A percentile compares a stretch with the other conserved stretches of the same genome.
phyloP scores from a whole-genome alignment of 352 stramenopile species.

The Peronospora destructor region DNA sequence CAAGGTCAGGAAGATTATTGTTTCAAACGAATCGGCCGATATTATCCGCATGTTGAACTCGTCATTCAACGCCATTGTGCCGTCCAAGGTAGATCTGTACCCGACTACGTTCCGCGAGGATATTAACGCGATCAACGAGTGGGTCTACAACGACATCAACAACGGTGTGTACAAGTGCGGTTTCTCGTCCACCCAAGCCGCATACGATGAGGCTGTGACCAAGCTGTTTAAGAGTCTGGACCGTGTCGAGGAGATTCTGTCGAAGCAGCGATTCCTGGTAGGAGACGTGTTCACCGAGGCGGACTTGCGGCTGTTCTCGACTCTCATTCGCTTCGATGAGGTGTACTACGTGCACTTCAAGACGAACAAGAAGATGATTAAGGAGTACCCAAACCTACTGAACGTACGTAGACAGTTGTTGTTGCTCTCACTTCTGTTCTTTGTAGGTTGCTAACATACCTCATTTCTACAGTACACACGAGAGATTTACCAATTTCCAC shows the following conservation, averaged over 20 bases:
- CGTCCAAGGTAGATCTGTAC: conserved; percentile 74
- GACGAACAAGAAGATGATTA: conserved; percentile 84
- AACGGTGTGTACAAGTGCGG: conserved; percentile 90
- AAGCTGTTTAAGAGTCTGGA: conserved; percentile 70
- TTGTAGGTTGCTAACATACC: conserved; percentile 6
- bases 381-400: conserved; percentile 83
- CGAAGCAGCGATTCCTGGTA: conserved; percentile 53
- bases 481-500: conserved; percentile 91
- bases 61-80: conserved; percentile 66
- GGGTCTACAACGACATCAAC: conserved; percentile 90
- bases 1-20: conserved; percentile 85
- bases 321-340: conserved; percentile 77
- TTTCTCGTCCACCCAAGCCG: conserved; percentile 83
- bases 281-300: conserved; percentile 70
- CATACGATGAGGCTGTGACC: conserved; percentile 79
- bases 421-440: neutral
- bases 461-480: conserved; percentile 47
- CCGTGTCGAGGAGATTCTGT: conserved; percentile 61
- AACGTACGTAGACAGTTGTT: conserved; percentile 38
- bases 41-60: conserved; percentile 91
- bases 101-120: conserved; percentile 60
- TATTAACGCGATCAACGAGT: conserved; percentile 89
- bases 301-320: conserved; percentile 77
- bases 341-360: conserved; percentile 86
- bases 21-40: conserved; percentile 92